Evolutionary conservation across 345 rosid species (phyloP), one percentile per base, ranked within the genome.

Genomic region (Raphanus raphanistrum): DNA sequence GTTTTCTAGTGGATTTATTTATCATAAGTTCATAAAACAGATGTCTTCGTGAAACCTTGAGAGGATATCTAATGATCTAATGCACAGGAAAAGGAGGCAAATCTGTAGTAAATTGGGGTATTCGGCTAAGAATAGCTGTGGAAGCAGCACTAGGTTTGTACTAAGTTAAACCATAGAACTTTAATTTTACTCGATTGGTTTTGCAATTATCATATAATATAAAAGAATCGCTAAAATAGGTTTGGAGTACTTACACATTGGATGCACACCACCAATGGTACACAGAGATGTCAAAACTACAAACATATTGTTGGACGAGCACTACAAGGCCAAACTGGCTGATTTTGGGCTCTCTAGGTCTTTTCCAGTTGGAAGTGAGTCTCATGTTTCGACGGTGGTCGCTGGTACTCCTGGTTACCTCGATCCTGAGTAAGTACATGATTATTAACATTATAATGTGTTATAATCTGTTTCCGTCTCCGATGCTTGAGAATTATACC

Each of bases 291-390:
- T 59, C 33, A 59, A 59, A 27, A 59, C 33, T 59, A 27, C 63
- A 27, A 59, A 59, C 16, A 59, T 59, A 59, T 59, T 59, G 63
- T 27, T 85, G 36, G 69, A 63, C 11, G 86, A 87, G 0, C 16
- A 74, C 5, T 71, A 76, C 4, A 85, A 82, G 29, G 84, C 84
- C 8, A 85, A 82, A 6, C 71, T 87, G 0, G 75, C 87, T 0
- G 87, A 87, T 74, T 87, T 87, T 52, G 88, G 88, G n/a, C 61
- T 85, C 0, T 80, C 86, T 0, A 84, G 61, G 68, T 29, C 62
- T 29, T 76, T 74, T 17, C 82, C 55, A 12, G 4, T 8, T 28
- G 85, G 81, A 54, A 65, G 29, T 3, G 82, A 68, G 12, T 27
- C 75, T 35, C 71, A 67, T 35, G 29, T 27, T 33, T 79, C 64